A percentile compares a stretch with the other conserved stretches of the same genome.
Evolutionary conservation across 163 green algal genomes (phyloP).

Genomic region (Scenedesmus sp.): DNA sequence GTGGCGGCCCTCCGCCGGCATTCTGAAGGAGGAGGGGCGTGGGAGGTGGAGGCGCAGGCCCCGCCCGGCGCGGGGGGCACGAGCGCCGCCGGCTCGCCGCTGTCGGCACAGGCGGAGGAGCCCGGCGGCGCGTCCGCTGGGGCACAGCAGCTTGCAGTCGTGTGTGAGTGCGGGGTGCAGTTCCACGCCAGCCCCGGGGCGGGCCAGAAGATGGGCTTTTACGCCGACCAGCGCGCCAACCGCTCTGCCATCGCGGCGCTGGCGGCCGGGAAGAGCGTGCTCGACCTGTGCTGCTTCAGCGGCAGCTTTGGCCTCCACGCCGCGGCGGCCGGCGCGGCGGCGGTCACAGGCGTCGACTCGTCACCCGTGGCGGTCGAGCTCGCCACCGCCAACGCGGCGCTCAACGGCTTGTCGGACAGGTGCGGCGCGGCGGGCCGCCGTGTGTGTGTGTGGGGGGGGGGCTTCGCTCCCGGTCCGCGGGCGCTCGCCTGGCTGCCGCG

Average conservation of each 20-base stretch:
- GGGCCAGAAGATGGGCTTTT: constrained; percentile 62
- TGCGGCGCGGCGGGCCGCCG: neutral
- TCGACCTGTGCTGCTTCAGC: constrained; percentile 96
- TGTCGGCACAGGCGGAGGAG: neutral
- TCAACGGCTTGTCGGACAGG: constrained; percentile 74
- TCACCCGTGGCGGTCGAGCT: constrained; percentile 75
- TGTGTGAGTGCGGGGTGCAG: constrained; percentile 60
- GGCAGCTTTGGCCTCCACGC: constrained; percentile 83
- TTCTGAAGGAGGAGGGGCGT: constrained; percentile 76
- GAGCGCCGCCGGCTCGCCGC: neutral
- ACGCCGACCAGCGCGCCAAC: constrained; percentile 88
- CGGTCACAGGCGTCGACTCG: constrained; percentile 74
- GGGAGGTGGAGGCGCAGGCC: constrained; percentile 22
- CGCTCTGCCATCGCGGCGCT: constrained; percentile 70
- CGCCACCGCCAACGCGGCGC: constrained; percentile 73
- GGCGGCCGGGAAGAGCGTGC: constrained; percentile 64
- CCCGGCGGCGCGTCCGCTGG: neutral
- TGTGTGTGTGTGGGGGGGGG: neutral
- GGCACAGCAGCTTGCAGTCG: constrained; percentile 39
- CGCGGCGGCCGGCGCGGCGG: constrained; percentile 72
- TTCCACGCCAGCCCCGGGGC: constrained; percentile 50
- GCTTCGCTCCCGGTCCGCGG: neutral
- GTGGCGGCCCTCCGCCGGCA: constrained; percentile 65
- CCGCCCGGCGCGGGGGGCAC: neutral
- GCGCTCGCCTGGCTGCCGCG: too few species aligned